These are phyloP conservation scores for Venturia carpophila DNA, from an alignment of 2,329 filamentous ascomycete species.

Conservation along the genomic window DNA sequence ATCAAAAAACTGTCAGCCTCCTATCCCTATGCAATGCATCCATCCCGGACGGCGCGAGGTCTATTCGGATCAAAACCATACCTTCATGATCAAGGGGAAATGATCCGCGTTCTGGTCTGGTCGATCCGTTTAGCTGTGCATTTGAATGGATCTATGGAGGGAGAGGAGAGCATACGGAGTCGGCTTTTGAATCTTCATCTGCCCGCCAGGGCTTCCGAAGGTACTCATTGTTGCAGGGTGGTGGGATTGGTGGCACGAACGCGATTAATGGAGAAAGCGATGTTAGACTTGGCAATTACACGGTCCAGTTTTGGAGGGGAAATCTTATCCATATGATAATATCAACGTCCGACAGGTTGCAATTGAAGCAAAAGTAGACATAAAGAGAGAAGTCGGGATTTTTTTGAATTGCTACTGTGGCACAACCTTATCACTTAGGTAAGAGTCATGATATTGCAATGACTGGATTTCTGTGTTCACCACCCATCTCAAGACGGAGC, in stretches of 20 bases:
- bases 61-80: conserved; percentile 28
- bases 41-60: conserved; percentile 18
- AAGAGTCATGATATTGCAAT: neutral
- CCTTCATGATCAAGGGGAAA: conserved; percentile 96
- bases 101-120: conserved; percentile 79
- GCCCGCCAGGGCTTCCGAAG: conserved; percentile 64
- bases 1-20: conserved; percentile 9
- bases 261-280: too few relatives aligned
- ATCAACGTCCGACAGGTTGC: neutral
- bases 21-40: neutral
- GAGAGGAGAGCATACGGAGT: conserved; percentile 50
- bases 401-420: neutral
- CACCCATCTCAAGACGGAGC: neutral
- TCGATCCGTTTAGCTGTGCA: conserved; percentile 12
- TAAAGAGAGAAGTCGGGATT: neutral
- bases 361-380: neutral
- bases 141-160: neutral
- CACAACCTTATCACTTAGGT: neutral
- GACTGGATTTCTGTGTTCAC: neutral
- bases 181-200: conserved; percentile 56
- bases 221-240: conserved; percentile 14
- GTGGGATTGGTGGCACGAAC: neutral
- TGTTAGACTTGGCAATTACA: neutral
- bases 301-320: neutral
- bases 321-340: neutral